Evolutionary conservation across 2,329 filamentous ascomycete genomes (phyloP).

Genomic region (Niveomyces coronatus): DNA sequence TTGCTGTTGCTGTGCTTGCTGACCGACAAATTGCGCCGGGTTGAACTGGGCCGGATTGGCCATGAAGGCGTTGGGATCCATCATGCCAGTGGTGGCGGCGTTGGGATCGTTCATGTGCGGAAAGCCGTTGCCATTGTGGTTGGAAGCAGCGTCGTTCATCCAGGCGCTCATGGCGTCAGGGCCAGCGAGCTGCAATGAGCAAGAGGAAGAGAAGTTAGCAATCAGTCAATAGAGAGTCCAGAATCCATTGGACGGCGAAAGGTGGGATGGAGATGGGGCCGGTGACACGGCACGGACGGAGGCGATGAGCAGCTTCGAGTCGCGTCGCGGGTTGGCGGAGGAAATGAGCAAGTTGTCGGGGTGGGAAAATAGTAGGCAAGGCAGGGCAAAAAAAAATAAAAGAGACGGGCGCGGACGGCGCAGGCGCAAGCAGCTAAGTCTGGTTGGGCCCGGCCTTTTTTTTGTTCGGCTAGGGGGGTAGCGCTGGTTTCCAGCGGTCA

Average conservation of each 20-base stretch:
- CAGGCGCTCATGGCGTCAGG: slow-evolving; percentile 57
- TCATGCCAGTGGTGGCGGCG: slow-evolving; percentile 40
- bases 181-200: slow-evolving; percentile 32
- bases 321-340: slow-evolving; percentile 33
- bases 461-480: slow-evolving; percentile 6
- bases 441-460: background rate
- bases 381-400: slow-evolving; percentile 3
- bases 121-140: slow-evolving; percentile 61
- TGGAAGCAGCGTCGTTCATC: slow-evolving; percentile 62
- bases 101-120: slow-evolving; percentile 54
- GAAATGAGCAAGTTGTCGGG: slow-evolving; percentile 19
- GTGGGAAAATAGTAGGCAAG: slow-evolving; percentile 8
- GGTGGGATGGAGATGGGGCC: slow-evolving; percentile 33
- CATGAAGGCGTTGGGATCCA: slow-evolving; percentile 57
- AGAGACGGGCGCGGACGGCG: slow-evolving; percentile 2
- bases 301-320: slow-evolving; percentile 28
- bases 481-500: background rate
- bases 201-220: slow-evolving; percentile 39
- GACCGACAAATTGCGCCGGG: slow-evolving; percentile 46
- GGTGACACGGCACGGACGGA: slow-evolving; percentile 32
- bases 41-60: slow-evolving; percentile 50
- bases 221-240: slow-evolving; percentile 28
- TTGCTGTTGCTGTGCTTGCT: slow-evolving; percentile 25
- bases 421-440: background rate
- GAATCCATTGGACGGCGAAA: slow-evolving; percentile 30